Percentiles rank a stretch among this genome's conserved stretches.
These are phyloP conservation scores for Pestalotiopsis sp. DNA, from an alignment of 2,329 filamentous ascomycete genomes.

Conservation along the genomic window DNA sequence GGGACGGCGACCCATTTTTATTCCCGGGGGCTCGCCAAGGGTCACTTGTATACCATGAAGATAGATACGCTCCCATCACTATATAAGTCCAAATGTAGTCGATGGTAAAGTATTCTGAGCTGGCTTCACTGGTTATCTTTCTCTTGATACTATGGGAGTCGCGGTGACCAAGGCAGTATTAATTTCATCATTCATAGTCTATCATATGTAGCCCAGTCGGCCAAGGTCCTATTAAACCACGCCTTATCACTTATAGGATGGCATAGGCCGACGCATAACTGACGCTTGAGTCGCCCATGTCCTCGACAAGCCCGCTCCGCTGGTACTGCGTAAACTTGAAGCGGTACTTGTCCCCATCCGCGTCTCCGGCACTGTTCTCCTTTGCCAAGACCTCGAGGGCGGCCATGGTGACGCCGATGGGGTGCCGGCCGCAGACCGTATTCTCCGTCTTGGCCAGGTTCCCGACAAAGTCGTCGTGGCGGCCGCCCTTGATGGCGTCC, in stretches of 20 bases:
- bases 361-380: constrained; percentile 27
- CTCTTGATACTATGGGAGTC: not conserved
- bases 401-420: constrained; percentile 91
- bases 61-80: too few relatives aligned
- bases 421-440: constrained; percentile 92
- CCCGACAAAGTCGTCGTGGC: constrained; percentile 68
- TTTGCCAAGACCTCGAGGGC: constrained; percentile 68
- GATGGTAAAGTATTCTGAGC: too few relatives aligned
- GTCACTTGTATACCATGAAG: too few relatives aligned
- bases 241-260: constrained; percentile 52
- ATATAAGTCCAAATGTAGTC: too few relatives aligned
- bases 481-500: constrained; percentile 78
- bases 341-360: constrained; percentile 44
- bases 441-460: constrained; percentile 76
- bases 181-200: not conserved
- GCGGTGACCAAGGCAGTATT: not conserved
- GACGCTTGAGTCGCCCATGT: constrained; percentile 77
- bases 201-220: not conserved
- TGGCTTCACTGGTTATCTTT: too few relatives aligned
- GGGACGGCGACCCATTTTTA: not conserved
- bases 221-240: not conserved
- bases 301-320: constrained; percentile 74
- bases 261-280: constrained; percentile 96
- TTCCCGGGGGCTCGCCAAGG: not conserved
- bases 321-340: constrained; percentile 88